A percentile compares a stretch with the other conserved stretches of the same genome.
phyloP scores from a whole-genome alignment of 2,329 filamentous ascomycete species.

The Diaporthe sp. region DNA sequence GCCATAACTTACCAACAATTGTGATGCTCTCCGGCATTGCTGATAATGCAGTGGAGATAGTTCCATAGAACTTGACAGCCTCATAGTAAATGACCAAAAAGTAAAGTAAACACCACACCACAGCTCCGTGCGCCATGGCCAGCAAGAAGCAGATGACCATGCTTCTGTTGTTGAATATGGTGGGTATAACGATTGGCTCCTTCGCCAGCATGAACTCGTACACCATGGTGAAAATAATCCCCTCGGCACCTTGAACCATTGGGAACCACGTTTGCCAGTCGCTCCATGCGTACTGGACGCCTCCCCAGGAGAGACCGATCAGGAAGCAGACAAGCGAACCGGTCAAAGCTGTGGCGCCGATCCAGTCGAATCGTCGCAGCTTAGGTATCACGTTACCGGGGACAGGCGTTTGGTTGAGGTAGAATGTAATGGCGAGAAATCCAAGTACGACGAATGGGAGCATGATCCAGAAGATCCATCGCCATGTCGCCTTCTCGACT shows the following conservation, averaged over 20 bases:
- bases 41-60: slow-evolving; percentile 41
- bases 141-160: slow-evolving; percentile 22
- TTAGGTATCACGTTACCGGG: background rate
- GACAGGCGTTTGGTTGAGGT: background rate
- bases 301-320: slow-evolving; percentile 10
- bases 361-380: slow-evolving; percentile 22
- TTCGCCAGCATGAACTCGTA: slow-evolving; percentile 41
- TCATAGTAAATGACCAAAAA: slow-evolving; percentile 43
- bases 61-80: slow-evolving; percentile 42
- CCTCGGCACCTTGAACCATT: slow-evolving; percentile 1
- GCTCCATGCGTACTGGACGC: slow-evolving; percentile 21
- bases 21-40: slow-evolving; percentile 43
- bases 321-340: background rate
- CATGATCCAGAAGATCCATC: slow-evolving; percentile 27
- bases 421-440: background rate
- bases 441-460: slow-evolving; percentile 12
- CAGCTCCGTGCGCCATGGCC: slow-evolving; percentile 6
- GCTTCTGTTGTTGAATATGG: slow-evolving; percentile 26
- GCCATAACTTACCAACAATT: slow-evolving; percentile 26
- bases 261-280: slow-evolving; percentile 28
- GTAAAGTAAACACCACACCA: slow-evolving; percentile 21
- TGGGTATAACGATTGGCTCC: slow-evolving; percentile 17
- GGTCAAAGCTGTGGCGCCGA: background rate
- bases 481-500: slow-evolving; percentile 12
- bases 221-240: slow-evolving; percentile 32